Conservation (phyloP, 768 basidiomycete genomes). For the Lentinus tigrinus region DNA sequence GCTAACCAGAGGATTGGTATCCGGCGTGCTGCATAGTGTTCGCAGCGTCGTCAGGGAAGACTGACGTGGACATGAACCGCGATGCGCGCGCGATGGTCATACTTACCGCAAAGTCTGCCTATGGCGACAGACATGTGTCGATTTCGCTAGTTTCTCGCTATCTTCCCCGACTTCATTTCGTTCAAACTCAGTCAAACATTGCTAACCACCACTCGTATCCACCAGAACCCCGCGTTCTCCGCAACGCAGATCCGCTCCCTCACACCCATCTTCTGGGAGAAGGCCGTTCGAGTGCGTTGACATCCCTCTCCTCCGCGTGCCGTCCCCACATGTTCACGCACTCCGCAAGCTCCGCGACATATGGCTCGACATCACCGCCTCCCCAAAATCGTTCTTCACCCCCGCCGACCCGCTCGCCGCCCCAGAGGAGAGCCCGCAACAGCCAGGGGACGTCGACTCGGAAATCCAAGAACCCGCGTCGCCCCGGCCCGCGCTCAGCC, state of each 20-base stretch:
- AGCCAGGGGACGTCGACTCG: constrained; percentile 10
- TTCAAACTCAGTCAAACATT: no score
- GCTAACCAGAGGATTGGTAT: no score
- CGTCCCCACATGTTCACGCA: background rate
- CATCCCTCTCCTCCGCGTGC: background rate
- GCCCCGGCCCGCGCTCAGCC: constrained; percentile 1
- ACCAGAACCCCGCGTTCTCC: constrained; percentile 52
- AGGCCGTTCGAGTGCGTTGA: constrained; percentile 47
- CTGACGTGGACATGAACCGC: no score
- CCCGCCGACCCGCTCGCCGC: constrained; percentile 8
- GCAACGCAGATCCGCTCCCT: constrained; percentile 47
- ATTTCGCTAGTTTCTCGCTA: no score
- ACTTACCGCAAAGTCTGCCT: no score
- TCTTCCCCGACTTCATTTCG: no score
- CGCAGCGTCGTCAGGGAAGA: no score
- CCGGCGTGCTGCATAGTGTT: no score
- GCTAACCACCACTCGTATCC: background rate
- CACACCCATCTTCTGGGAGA: constrained; percentile 57
- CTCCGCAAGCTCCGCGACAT: constrained; percentile 45
- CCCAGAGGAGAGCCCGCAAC: background rate
- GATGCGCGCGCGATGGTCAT: no score
- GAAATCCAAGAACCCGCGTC: constrained; percentile 2
- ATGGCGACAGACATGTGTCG: no score
- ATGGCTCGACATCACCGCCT: constrained; percentile 31
- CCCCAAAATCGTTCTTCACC: constrained; percentile 3